Percentiles rank a stretch among this genome's conserved stretches.
phyloP scores from a whole-genome alignment of 768 basidiomycete genomes.

The Xanthoconium stramineum region DNA sequence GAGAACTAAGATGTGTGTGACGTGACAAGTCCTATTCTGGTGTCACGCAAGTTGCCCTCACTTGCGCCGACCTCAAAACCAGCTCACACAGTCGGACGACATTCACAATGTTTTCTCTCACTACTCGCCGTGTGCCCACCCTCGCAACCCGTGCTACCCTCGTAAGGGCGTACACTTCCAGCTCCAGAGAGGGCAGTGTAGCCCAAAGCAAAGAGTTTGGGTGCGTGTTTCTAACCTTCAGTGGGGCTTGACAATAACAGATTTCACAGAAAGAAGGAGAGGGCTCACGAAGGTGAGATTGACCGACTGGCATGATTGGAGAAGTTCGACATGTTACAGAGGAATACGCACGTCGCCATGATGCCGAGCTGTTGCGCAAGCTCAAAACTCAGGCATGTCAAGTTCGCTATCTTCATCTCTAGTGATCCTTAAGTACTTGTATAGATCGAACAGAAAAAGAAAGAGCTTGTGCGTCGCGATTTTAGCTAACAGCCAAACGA shows the following conservation, averaged over 20 bases:
- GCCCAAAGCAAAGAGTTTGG: conserved; percentile 62
- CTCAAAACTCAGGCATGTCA: conserved; percentile 50
- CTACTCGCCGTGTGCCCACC: conserved; percentile 40
- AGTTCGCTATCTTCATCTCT: too few relatives aligned
- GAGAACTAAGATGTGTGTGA: conserved; percentile 42
- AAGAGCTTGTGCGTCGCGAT: conserved; percentile 29
- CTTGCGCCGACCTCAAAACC: neutral
- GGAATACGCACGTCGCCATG: conserved; percentile 60
- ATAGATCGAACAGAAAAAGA: conserved; percentile 32
- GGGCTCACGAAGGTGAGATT: conserved; percentile 57
- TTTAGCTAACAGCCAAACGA: conserved; percentile 5
- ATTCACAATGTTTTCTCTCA: conserved; percentile 23
- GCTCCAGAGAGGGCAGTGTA: conserved; percentile 51
- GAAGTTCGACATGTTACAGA: conserved; percentile 39
- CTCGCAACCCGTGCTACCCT: conserved; percentile 34
- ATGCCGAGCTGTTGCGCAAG: conserved; percentile 55
- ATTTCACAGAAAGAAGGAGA: conserved; percentile 62
- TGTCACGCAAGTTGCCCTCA: conserved; percentile 17
- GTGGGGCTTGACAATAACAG: neutral
- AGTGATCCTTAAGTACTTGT: neutral
- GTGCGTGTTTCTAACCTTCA: conserved; percentile 34
- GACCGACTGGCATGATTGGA: neutral
- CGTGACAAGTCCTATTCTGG: conserved; percentile 30
- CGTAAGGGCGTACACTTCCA: conserved; percentile 36
- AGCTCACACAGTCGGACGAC: neutral